Conservation (phyloP, 148 eudicot genomes). For the Cornus suecica region DNA sequence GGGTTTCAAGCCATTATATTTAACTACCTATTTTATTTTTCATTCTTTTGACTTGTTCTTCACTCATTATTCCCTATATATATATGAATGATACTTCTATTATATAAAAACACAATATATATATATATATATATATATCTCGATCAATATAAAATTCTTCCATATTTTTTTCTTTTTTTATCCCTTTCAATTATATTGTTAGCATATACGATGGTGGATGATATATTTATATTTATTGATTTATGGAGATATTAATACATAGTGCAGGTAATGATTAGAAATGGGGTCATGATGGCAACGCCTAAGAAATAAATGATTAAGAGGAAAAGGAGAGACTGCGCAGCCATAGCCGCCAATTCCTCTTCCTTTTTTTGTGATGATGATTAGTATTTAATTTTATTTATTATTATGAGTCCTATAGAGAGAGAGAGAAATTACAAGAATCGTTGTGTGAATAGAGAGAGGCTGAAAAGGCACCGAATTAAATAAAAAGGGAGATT, state of each 20-base stretch:
- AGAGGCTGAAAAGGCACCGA: neutral
- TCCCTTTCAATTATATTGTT: too few species aligned
- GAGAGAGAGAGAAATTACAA: neutral
- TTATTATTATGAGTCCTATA: neutral
- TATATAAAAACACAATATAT: too few species aligned
- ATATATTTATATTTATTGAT: neutral
- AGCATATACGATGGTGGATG: neutral
- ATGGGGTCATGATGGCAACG: constrained; percentile 42
- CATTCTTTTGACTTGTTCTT: too few species aligned
- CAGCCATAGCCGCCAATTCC: constrained; percentile 65
- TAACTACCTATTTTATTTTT: too few species aligned
- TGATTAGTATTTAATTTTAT: constrained; percentile 24
- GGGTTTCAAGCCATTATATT: too few species aligned
- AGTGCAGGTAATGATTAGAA: constrained; percentile 36
- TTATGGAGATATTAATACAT: neutral
- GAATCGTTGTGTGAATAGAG: neutral
- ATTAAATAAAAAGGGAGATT: neutral
- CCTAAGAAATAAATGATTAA: constrained; percentile 14
- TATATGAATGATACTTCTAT: too few species aligned
- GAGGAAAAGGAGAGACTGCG: constrained; percentile 20
- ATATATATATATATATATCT: too few species aligned
- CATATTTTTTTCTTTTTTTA: too few species aligned
- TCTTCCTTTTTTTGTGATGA: constrained; percentile 14
- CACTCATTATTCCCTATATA: too few species aligned
- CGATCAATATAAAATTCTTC: too few species aligned